These are phyloP conservation scores for Fistulinella cinereoalba DNA, from an alignment of 1,284 basidiomycete species.

Conservation along the genomic window DNA sequence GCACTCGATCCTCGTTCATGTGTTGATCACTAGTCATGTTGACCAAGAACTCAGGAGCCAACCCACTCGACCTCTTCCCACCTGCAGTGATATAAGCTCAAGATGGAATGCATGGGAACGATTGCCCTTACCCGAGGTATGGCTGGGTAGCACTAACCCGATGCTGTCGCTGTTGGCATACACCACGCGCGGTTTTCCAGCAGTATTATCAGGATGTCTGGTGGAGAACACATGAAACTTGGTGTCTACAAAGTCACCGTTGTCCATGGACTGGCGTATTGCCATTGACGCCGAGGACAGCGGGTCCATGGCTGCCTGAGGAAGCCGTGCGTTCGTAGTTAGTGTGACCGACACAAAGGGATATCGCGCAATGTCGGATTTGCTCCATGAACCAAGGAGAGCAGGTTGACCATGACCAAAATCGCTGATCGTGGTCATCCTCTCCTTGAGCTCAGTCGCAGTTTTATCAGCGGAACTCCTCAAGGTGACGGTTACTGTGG, in stretches of 20 bases:
- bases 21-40: slow-evolving; percentile 24
- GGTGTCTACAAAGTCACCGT: slow-evolving; percentile 28
- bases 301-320: slow-evolving; percentile 12
- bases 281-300: slow-evolving; percentile 20
- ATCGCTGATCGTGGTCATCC: slow-evolving; percentile 15
- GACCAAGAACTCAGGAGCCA: slow-evolving; percentile 18
- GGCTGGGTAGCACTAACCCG: slow-evolving; percentile 15
- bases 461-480: slow-evolving; percentile 2
- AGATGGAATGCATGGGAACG: not conserved
- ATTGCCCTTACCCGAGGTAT: slow-evolving; percentile 7
- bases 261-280: slow-evolving; percentile 25
- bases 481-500: slow-evolving; percentile 14
- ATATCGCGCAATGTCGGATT: slow-evolving; percentile 8
- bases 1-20: slow-evolving; percentile 18
- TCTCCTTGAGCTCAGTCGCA: slow-evolving; percentile 11
- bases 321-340: slow-evolving; percentile 14
- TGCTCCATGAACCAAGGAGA: slow-evolving; percentile 26
- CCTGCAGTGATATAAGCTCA: slow-evolving; percentile 8
- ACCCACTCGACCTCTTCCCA: slow-evolving; percentile 3
- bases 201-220: slow-evolving; percentile 9
- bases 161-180: slow-evolving; percentile 23
- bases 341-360: slow-evolving; percentile 26
- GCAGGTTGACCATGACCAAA: slow-evolving; percentile 28
- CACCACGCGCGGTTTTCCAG: slow-evolving; percentile 22
- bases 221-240: slow-evolving; percentile 31